phyloP scores from a whole-genome alignment of 2,329 filamentous ascomycete genomes.

The Ceratocystis harringtonii region DNA sequence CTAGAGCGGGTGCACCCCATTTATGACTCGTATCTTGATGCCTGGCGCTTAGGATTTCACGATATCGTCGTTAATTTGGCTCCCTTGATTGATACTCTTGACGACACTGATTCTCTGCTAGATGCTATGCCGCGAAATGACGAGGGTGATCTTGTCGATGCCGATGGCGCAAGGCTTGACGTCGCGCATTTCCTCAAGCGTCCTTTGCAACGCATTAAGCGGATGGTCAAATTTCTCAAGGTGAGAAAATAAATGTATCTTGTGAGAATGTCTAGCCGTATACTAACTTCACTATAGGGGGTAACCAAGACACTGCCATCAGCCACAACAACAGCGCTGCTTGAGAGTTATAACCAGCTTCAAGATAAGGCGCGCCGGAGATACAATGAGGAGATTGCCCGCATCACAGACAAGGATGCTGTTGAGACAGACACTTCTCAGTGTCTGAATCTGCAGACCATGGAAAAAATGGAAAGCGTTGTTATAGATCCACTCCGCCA shows the following conservation, averaged over 20 bases:
- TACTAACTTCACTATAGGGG: constrained; percentile 26
- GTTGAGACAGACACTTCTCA: constrained; percentile 67
- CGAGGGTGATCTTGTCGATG: constrained; percentile 52
- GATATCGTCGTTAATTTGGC: constrained; percentile 89
- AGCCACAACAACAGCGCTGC: constrained; percentile 29
- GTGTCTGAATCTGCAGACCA: constrained; percentile 61
- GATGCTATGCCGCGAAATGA: constrained; percentile 46
- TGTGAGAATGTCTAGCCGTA: background rate
- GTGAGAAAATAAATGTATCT: constrained; percentile 27
- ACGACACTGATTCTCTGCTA: constrained; percentile 46
- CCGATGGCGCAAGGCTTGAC: constrained; percentile 77
- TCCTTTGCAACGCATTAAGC: constrained; percentile 75
- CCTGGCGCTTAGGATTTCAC: constrained; percentile 87
- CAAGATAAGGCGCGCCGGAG: constrained; percentile 60
- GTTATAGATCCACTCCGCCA: constrained; percentile 62
- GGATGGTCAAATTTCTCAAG: constrained; percentile 70
- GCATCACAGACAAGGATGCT: constrained; percentile 70
- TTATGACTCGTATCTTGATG: constrained; percentile 72
- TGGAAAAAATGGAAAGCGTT: constrained; percentile 55
- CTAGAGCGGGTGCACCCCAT: constrained; percentile 60
- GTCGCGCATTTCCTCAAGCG: constrained; percentile 86
- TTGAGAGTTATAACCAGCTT: constrained; percentile 49
- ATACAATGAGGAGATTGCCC: constrained; percentile 51
- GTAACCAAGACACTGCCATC: constrained; percentile 41
- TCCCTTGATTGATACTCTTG: constrained; percentile 39